Evolutionary conservation across 1,284 basidiomycete species (phyloP), one percentile per base, ranked within the genome.

Genomic region (Anthracocystis setariae): DNA sequence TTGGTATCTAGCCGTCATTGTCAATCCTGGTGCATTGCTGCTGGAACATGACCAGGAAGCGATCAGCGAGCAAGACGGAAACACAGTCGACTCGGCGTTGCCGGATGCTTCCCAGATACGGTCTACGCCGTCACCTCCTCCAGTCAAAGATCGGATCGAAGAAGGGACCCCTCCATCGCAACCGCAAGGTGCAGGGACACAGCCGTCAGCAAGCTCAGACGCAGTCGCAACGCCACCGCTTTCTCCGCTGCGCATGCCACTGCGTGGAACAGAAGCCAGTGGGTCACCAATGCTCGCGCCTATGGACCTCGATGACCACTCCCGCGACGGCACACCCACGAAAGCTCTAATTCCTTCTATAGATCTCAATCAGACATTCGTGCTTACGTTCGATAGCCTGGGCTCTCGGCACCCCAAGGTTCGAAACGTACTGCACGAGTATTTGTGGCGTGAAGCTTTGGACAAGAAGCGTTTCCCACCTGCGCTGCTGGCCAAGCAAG

Each of bases 1-100:
- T 84, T 98, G 96, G 96, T 98, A 96, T 83, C 87, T 98, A 21
- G 94, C 92, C 8, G 89, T 98, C 70, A 94, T 99, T 73, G 90
- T 89, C 83, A 90, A 92, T 62, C 95, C 96, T 0, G 88, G 39
- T 9, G 47, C 18, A 25, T 45, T 72, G 37, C 37, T 66, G 29
- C 40, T 13, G 12, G 53, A 55, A 7, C 40, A 43, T 3, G 32
- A 35, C 25, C 45, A 49, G 8, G 55, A 54, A 13, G 37, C 21
- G 21, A 35, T 17, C 15, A 66, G 56, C 56, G 56, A 55, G 42
- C 48, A 57, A 27, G 64, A 67, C 40, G 53, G 57, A 35, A 49
- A 61, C 10, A 48, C 57, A 27, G 64, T 61, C 17, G 58, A 49
- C 2, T 27, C 46, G 9, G 44, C 53, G 5, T 20, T 60, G 25